A percentile compares a stretch with the other conserved stretches of the same genome.
Evolutionary conservation across 768 basidiomycete genomes (phyloP).

Genomic region (Mycena pura): DNA sequence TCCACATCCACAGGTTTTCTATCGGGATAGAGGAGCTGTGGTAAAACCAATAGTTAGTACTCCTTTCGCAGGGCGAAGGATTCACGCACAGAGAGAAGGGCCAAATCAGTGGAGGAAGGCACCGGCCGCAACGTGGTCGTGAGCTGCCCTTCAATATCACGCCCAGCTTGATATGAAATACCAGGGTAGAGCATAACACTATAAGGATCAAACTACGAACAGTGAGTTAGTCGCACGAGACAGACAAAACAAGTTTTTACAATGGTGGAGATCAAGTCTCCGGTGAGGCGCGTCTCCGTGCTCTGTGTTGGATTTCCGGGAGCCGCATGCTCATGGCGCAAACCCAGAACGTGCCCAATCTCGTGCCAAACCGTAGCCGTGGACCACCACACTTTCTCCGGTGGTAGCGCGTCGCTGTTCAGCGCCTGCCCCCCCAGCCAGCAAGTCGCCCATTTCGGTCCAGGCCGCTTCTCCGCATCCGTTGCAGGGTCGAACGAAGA

Average conservation of each 20-base stretch:
- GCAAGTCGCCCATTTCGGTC: background rate
- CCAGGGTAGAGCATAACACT: slow-evolving; percentile 11
- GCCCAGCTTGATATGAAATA: background rate
- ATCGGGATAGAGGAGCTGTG: slow-evolving; percentile 11
- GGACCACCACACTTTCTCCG: background rate
- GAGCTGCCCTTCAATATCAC: background rate
- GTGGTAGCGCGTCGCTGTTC: background rate
- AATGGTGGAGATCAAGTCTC: background rate
- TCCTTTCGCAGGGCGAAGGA: background rate
- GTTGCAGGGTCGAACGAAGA: background rate
- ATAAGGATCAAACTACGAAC: background rate
- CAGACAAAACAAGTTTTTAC: background rate
- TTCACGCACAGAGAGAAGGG: background rate
- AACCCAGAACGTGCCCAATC: background rate
- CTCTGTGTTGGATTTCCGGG: background rate
- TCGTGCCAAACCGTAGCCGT: slow-evolving; percentile 6
- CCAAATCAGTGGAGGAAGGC: slow-evolving; percentile 4
- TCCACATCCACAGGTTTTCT: too few relatives aligned
- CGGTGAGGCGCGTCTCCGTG: background rate
- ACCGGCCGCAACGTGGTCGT: background rate
- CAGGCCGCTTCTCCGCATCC: too few relatives aligned
- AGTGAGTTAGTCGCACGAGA: background rate
- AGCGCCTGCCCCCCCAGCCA: background rate
- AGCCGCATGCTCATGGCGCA: background rate
- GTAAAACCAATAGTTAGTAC: too few relatives aligned